Conservation (phyloP, 768 basidiomycete genomes). For the Termitomyces sp. region DNA sequence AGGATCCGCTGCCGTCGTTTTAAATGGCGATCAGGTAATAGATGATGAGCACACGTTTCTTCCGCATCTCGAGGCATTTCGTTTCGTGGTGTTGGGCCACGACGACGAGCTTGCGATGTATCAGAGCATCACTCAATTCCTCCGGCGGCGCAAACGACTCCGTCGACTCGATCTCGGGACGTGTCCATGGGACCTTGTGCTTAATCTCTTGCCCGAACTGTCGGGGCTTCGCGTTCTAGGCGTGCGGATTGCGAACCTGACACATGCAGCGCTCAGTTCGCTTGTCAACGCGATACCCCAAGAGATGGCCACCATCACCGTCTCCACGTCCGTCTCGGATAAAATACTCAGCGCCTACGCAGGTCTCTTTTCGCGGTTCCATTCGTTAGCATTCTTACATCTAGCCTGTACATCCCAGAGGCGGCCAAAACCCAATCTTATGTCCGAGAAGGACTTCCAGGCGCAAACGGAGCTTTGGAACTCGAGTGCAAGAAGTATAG, state of each 20-base stretch:
- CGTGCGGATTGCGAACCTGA: conserved; percentile 49
- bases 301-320: conserved; percentile 47
- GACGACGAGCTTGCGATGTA: conserved; percentile 51
- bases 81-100: conserved; percentile 59
- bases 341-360: conserved; percentile 50
- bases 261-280: conserved; percentile 25
- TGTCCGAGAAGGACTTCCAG: conserved; percentile 55
- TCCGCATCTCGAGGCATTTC: conserved; percentile 56
- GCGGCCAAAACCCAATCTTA: conserved; percentile 49
- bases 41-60: conserved; percentile 54
- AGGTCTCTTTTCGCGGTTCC: conserved; percentile 37
- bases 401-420: conserved; percentile 40
- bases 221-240: conserved; percentile 48
- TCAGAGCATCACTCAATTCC: conserved; percentile 47
- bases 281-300: conserved; percentile 37
- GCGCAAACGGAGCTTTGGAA: conserved; percentile 54
- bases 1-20: conserved; percentile 49
- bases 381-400: conserved; percentile 53
- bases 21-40: conserved; percentile 56
- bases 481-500: conserved; percentile 43
- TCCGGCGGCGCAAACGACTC: conserved; percentile 41
- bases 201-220: conserved; percentile 44
- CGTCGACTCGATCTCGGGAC: conserved; percentile 55
- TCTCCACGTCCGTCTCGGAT: conserved; percentile 46
- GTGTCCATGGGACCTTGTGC: conserved; percentile 61